Evolutionary conservation across 306 rosid genomes (phyloP), one percentile per base, ranked within the genome.

Genomic region (Acacia crassicarpa): DNA sequence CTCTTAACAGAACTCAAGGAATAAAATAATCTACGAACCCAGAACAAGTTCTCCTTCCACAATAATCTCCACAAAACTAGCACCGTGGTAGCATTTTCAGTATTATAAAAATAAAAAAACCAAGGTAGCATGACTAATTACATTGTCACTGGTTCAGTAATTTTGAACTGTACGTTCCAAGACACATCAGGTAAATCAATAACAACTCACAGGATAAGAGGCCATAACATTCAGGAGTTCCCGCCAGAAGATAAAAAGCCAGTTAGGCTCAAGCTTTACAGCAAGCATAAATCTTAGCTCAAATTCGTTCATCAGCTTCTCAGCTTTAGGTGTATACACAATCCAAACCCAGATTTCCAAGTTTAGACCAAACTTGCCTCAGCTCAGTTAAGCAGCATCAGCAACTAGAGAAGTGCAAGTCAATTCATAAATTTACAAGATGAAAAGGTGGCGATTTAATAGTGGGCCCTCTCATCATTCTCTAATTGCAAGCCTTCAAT

Each of bases 401-500:
- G 82, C 84, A 84, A 70, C 83, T 71, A 81, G 67, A 51, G 81
- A 76, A 72, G 75, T 38, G 67, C 78, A 80, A 48, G 74, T 61
- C 84, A 46, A 79, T 72, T 77, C 80, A 72, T 67, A 80, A 77
- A 83, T 79, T 84, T 86, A 88, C 85, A 84, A 79, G 68, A 85
- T 78, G 84, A 67, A 40, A 48, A 77, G 77, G 78, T 9, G 66
- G 45, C 80, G 62, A 76, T 63, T 86, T 82, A 93, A 69, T 84
- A 74, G 68, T 81, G 91, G 67, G 83, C 88, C 85, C 90, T 93
- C 88, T 87, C 93, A 1, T 93, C 93, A 67, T 82, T 88, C 70
- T 91, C 97, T 78, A 93, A 71, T 61, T 89, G 97, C 86, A 91
- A 87, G 71, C 90, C 74, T 75, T 91, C 96, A 33, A 93, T 89